Base-by-base conservation (phyloP, 495 filamentous ascomycete genomes). In the Platismatia glauca region DNA sequence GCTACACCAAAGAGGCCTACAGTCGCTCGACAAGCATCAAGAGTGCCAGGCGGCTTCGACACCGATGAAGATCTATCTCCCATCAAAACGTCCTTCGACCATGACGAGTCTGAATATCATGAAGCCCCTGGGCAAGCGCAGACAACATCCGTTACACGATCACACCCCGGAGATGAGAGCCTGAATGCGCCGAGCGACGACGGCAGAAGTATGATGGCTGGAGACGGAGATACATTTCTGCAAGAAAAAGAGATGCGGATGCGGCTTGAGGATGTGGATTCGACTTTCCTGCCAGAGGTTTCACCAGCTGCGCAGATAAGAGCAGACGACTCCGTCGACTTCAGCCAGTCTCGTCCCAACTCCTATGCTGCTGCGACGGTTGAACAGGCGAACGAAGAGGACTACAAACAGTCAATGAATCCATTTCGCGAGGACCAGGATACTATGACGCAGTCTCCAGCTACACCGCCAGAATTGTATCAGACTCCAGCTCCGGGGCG, bases 221-320 rank as follows among this genome's bases (percentile, higher is more conserved):
- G 57, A 55, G 76, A 76, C 34, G 78, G 79, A 34, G 75, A 80
- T 63, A 82, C 79, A 2, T 69, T 78, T 13, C 69, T 87, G 50
- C 81, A 86, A 68, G 86, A 89, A 71, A 77, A 74, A 38, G 84
- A 86, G 65, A 88, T 89, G 83, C 78, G 80, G 58, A 78, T 77
- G 60, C 87, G 89, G 71, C 70, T 95, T 62, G 86, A 89, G 76
- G 91, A 95, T 69, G 83, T 94, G 63, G 91, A 96, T 71, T 95
- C 90, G 11, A 95, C 89, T 69, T 95, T 95, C 66, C 58, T 91
- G 44, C 80, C 79, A 0, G 78, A 80, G 34, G 71, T 78, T 4
- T 82, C 80, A 34, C 73, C 78, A 41, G 68, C 77, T 56, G 71
- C 64, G 33, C 59, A 43, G 27, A 29, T 61, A 18, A 33, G 61